Percentiles rank a stretch among this genome's conserved stretches.
phyloP scores from a whole-genome alignment of 805 yeast genomes.

The Metschnikowia henanensis region DNA sequence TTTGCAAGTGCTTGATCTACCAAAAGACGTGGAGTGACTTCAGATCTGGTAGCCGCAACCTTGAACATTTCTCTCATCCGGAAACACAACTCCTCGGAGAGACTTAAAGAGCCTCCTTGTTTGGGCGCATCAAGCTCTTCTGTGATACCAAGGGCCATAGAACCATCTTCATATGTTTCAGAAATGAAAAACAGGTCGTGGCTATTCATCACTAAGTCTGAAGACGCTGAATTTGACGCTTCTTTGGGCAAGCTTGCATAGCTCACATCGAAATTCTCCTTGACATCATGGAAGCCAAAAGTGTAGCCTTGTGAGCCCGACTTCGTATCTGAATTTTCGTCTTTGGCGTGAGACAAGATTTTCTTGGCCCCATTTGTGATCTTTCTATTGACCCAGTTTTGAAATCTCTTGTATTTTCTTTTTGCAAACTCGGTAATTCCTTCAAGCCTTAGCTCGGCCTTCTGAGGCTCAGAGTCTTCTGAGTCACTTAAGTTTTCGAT shows the following conservation, averaged over 20 bases:
- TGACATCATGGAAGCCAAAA: not conserved
- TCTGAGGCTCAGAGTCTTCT: not conserved
- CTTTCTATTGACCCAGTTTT: slow-evolving; percentile 1
- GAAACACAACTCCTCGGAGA: slow-evolving; percentile 5
- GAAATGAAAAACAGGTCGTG: slow-evolving; percentile 4
- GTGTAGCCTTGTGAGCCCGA: not conserved
- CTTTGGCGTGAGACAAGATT: not conserved
- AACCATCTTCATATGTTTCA: not conserved
- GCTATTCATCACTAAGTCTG: not conserved
- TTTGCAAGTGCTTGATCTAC: not conserved
- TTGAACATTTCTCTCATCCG: not conserved
- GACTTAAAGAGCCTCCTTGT: not conserved
- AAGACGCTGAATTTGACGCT: not conserved
- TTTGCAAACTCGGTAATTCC: not conserved
- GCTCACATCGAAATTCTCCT: slow-evolving; percentile 2
- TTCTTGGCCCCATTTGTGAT: not conserved
- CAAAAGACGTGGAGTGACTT: slow-evolving; percentile 1
- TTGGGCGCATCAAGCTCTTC: not conserved
- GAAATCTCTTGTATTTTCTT: not conserved
- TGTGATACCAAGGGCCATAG: slow-evolving; percentile 6
- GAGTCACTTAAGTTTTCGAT: not conserved
- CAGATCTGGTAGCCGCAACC: not conserved
- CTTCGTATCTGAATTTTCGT: not conserved
- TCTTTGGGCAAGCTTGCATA: not conserved
- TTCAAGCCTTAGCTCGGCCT: not conserved